Evolutionary conservation across 2,329 filamentous ascomycete species (phyloP), one percentile per base, ranked within the genome.

Genomic region (Monosporascus sp.): DNA sequence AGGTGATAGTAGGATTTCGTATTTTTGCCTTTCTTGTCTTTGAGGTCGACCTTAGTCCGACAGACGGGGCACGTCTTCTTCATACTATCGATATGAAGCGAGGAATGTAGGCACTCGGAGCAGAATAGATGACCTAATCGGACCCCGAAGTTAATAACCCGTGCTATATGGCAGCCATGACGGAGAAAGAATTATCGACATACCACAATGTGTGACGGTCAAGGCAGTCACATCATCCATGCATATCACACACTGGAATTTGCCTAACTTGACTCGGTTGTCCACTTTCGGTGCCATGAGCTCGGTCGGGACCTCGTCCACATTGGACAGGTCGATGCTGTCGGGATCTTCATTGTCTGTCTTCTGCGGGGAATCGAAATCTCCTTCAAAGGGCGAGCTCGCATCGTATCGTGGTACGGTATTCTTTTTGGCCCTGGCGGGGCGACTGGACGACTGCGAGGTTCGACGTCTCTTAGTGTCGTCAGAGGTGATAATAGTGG

Each of bases 181-280:
- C 7, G 31, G 38, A 47, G 41, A 49, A 40, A 34, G 37, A 27
- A 40, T 44, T 41, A 27, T 27, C 16, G 5, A 72, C 82, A 59
- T 81, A 87, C 84, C 84, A 67, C 84, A 87, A 66, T 86, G 81
- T 3, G 84, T 87, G 46, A 86, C 79, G 1, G 82, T 85, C 56
- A 87, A 62, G 27, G 75, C 72, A 2, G 76, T 78, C 26, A 75
- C 78, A 56, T 82, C 75, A 56, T 87, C 84, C 81, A 87, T 84
- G 68, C 84, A 87, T 54, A 87, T 87, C 44, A 84, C 82, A 57
- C 84, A 87, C 67, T 86, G 81, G 48, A 86, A 84, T 4, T 73
- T 72, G 45, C 76, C 73, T 17, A 87, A 67, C 65, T 80, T 83
- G 62, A 75, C 66, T 49, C 69, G 74, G 11, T 77, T 80, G 49